These are phyloP conservation scores for Pythium plurisporium DNA, from an alignment of 352 stramenopile species.

Conservation along the genomic window DNA sequence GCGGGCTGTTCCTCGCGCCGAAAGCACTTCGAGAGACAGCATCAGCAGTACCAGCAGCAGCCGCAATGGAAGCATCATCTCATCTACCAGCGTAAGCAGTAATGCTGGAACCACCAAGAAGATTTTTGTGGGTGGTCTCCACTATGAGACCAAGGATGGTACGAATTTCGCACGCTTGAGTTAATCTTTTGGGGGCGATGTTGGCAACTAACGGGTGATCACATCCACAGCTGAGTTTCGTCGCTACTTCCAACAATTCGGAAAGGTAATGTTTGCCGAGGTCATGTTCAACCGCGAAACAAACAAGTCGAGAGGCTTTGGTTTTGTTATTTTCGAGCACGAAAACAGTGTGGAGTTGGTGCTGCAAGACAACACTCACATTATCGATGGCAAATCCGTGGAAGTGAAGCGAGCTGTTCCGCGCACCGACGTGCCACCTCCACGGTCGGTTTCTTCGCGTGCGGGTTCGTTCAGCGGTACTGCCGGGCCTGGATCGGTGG, in stretches of 20 bases:
- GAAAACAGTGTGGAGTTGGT: conserved; percentile 85
- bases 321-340: conserved; percentile 92
- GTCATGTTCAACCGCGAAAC: conserved; percentile 95
- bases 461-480: conserved; percentile 77
- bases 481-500: conserved; percentile 61
- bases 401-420: conserved; percentile 86
- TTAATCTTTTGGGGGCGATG: not conserved
- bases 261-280: conserved; percentile 90
- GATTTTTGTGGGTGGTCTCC: conserved; percentile 90
- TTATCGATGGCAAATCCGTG: conserved; percentile 91
- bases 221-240: conserved; percentile 74
- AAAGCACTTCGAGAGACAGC: conserved; percentile 67
- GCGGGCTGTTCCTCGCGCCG: conserved; percentile 83
- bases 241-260: conserved; percentile 91
- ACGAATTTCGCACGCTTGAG: conserved; percentile 12
- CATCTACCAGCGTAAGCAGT: conserved; percentile 49
- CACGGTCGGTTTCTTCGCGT: conserved; percentile 67
- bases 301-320: conserved; percentile 92
- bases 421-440: conserved; percentile 72
- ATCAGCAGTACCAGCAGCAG: conserved; percentile 46
- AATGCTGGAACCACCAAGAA: conserved; percentile 83
- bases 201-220: no score
- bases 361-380: conserved; percentile 83
- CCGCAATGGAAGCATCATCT: conserved; percentile 48
- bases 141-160: conserved; percentile 94